Conservation (phyloP, 768 basidiomycete genomes). For the Phaeotremella fagi region DNA sequence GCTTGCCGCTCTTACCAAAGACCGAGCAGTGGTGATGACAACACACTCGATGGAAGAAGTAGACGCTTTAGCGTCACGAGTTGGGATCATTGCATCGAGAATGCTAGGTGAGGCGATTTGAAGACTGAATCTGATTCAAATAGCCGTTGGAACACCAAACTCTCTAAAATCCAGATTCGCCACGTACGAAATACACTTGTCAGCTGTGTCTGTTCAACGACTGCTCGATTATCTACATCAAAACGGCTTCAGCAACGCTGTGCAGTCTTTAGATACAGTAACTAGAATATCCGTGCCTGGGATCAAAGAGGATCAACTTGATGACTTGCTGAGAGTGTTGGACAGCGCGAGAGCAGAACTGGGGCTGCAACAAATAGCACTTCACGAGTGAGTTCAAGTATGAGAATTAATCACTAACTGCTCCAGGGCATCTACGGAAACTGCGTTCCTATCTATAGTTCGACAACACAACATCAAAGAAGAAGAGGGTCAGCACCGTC, state of each 20-base stretch:
- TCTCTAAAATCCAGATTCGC: constrained; percentile 64
- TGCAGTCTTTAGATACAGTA: constrained; percentile 15
- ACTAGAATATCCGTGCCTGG: constrained; percentile 27
- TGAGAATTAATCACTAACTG: neutral
- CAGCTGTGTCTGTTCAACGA: constrained; percentile 11
- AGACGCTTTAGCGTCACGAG: constrained; percentile 67
- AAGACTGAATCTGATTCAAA: too few species aligned
- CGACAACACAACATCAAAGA: constrained; percentile 29
- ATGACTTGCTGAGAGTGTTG: constrained; percentile 13
- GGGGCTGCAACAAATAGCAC: constrained; percentile 16
- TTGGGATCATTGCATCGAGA: constrained; percentile 68
- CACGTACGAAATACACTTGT: constrained; percentile 70
- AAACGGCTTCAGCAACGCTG: constrained; percentile 11
- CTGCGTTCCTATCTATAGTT: constrained; percentile 34
- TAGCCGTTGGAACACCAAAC: constrained; percentile 66
- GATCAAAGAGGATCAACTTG: constrained; percentile 19
- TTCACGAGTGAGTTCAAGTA: constrained; percentile 23
- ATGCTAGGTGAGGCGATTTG: too few species aligned
- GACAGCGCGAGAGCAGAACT: constrained; percentile 14
- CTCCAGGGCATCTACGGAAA: constrained; percentile 30
- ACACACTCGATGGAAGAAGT: constrained; percentile 81
- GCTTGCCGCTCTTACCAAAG: constrained; percentile 24
- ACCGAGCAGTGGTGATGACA: constrained; percentile 25
- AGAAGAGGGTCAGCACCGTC: constrained; percentile 12
- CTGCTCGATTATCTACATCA: constrained; percentile 11